A percentile compares a stretch with the other conserved stretches of the same genome.
phyloP scores from a whole-genome alignment of 2,329 filamentous ascomycete genomes.

The Coniochaeta sp. region DNA sequence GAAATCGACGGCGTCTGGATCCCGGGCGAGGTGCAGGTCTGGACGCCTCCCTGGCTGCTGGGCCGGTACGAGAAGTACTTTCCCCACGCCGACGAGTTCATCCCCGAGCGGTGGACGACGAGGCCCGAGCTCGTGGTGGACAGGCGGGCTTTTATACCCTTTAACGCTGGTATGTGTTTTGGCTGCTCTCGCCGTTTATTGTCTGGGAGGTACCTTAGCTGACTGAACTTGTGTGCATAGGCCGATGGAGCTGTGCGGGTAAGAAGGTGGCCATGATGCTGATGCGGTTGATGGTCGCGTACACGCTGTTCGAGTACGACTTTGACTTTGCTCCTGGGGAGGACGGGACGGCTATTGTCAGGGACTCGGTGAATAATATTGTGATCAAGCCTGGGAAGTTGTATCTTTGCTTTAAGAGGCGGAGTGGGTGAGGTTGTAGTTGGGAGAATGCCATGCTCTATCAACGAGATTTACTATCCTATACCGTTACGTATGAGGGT shows the following conservation, averaged over 20 bases:
- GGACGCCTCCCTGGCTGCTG: not conserved
- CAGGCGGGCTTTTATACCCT: not conserved
- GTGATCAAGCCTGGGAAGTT: constrained; percentile 9
- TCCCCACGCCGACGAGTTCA: not conserved
- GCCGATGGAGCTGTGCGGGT: constrained; percentile 26
- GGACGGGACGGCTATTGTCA: constrained; percentile 6
- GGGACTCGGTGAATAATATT: constrained; percentile 5
- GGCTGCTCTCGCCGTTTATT: too few relatives aligned
- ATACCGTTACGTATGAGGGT: too few relatives aligned
- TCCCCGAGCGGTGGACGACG: constrained; percentile 1
- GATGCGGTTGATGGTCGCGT: constrained; percentile 12
- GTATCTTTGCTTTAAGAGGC: constrained; percentile 8
- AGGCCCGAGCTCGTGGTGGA: not conserved
- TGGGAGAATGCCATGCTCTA: too few relatives aligned
- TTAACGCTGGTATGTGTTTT: constrained; percentile 17
- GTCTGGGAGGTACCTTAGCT: too few relatives aligned
- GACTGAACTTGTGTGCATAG: too few relatives aligned
- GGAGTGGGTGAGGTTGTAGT: too few relatives aligned
- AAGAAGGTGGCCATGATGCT: constrained; percentile 29
- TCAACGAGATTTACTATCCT: too few relatives aligned
- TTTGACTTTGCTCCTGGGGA: constrained; percentile 13
- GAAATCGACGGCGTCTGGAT: not conserved
- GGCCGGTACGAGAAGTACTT: not conserved
- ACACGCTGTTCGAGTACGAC: constrained; percentile 12
- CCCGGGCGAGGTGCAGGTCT: not conserved